phyloP scores from a whole-genome alignment of 2,329 filamentous ascomycete genomes.

The Penicillium janthinellum region DNA sequence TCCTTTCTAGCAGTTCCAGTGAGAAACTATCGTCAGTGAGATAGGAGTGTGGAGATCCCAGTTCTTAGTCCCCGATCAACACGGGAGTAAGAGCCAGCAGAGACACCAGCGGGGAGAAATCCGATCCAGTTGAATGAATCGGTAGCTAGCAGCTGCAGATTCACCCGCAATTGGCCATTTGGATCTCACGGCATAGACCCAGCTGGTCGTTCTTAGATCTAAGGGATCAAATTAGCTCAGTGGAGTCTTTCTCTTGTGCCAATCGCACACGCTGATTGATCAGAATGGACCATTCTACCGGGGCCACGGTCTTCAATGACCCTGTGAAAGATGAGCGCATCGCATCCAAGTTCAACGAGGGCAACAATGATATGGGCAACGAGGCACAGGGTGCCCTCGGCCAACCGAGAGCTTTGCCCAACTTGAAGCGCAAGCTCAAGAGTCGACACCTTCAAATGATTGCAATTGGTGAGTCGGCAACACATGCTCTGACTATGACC shows the following conservation, averaged over 20 bases:
- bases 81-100: not conserved
- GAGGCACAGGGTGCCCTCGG: not conserved
- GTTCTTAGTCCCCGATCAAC: not conserved
- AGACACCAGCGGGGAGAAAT: not conserved
- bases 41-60: not conserved
- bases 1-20: not conserved
- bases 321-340: not conserved
- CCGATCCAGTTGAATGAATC: not conserved
- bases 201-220: not conserved
- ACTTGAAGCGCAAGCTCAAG: constrained; percentile 16
- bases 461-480: not conserved
- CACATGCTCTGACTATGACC: too few relatives aligned
- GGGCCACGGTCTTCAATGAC: not conserved
- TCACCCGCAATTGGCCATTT: not conserved
- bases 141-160: not conserved
- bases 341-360: not conserved
- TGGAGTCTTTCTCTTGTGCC: not conserved
- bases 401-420: not conserved
- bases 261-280: not conserved
- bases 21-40: not conserved
- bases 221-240: not conserved
- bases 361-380: not conserved
- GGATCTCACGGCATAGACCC: not conserved
- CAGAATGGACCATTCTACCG: not conserved
- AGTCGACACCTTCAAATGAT: constrained; percentile 16